Evolutionary conservation across 495 filamentous ascomycete species (phyloP).

Genomic region (Bombardia bombarda): DNA sequence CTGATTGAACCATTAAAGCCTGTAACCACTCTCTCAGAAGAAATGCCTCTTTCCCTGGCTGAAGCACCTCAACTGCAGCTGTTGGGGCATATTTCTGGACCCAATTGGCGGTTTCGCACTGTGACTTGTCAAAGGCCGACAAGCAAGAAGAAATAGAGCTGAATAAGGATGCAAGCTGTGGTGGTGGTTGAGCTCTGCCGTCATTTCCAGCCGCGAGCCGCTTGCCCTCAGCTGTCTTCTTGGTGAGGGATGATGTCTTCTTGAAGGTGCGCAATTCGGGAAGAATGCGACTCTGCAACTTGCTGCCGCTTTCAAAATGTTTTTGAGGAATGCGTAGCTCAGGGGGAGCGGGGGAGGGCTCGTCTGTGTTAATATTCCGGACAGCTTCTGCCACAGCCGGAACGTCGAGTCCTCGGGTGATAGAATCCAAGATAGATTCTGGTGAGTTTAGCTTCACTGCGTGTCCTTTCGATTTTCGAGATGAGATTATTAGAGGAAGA

Average conservation of each 20-base stretch:
- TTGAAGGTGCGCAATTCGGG: conserved; percentile 22
- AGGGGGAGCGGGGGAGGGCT: conserved; percentile 28
- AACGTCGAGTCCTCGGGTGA: conserved; percentile 28
- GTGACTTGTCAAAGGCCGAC: conserved; percentile 72
- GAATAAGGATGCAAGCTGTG: conserved; percentile 54
- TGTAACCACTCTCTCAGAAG: conserved; percentile 82
- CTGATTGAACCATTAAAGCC: conserved; percentile 60
- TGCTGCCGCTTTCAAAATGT: conserved; percentile 41
- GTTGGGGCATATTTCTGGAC: conserved; percentile 77
- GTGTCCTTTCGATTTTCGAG: conserved; percentile 44
- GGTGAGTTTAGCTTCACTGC: conserved; percentile 28
- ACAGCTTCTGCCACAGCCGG: conserved; percentile 12
- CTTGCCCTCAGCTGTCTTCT: conserved; percentile 4
- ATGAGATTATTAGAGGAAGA: neutral
- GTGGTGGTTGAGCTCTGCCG: conserved; percentile 33
- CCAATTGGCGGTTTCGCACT: conserved; percentile 72
- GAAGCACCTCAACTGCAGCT: conserved; percentile 64
- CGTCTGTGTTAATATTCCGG: conserved; percentile 25
- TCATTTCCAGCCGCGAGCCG: conserved; percentile 7
- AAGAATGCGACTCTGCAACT: conserved; percentile 34
- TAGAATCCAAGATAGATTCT: conserved; percentile 36
- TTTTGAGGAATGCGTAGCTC: conserved; percentile 40
- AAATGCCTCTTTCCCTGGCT: conserved; percentile 59
- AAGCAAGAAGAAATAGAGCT: conserved; percentile 49
- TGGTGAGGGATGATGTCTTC: conserved; percentile 2